Base-by-base conservation (phyloP, 2,329 filamentous ascomycete species). In the Elsinoe australis region DNA sequence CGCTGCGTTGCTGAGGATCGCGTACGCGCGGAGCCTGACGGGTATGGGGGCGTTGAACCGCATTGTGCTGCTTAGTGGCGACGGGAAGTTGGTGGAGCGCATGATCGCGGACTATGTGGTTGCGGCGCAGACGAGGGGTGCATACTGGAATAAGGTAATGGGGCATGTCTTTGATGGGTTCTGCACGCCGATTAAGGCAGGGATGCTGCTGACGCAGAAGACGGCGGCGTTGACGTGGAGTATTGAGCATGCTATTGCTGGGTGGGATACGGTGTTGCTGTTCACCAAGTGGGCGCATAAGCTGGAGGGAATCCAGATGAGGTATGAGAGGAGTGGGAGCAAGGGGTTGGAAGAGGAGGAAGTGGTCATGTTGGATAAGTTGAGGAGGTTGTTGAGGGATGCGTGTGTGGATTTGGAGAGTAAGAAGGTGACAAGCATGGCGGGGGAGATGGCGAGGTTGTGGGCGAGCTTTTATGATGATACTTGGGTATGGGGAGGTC, bases 351-450 rank as follows among this genome's bases (percentile, higher is more conserved):
- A 44, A 15, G 39, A 44, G 26, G 39, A 44, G 10, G 39, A 44
- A 15, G 26, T 3, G 7, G 39, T 44, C 2, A 44, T 44, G 39
- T 21, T 44, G 39, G 39, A 44, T 21, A 44, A 44, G 28, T 21
- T 44, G 39, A 44, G 39, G 17, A 8, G 39, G 26, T 32, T 44
- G 39, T 21, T 44, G 17, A 44, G 39, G 47, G 67, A 67, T 41
- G 59, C 57, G 24, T 68, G 70, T 52, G 53, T 61, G 29, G 64
- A 65, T 53, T 64, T 64, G 47, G 69, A 69, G 15, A 64, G 65
- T 12, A 66, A 64, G 53, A 69, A 68, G 61, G 39, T 44, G 8
- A 17, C 18, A 15, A 44, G 39, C 18, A 15, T 50, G 48, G 48
- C 48, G 3, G 48, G 39, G 9, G 48, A 50, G 18, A 39, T 50